phyloP scores from a whole-genome alignment of 179 eudicot species.

The Carnegiea gigantea region DNA sequence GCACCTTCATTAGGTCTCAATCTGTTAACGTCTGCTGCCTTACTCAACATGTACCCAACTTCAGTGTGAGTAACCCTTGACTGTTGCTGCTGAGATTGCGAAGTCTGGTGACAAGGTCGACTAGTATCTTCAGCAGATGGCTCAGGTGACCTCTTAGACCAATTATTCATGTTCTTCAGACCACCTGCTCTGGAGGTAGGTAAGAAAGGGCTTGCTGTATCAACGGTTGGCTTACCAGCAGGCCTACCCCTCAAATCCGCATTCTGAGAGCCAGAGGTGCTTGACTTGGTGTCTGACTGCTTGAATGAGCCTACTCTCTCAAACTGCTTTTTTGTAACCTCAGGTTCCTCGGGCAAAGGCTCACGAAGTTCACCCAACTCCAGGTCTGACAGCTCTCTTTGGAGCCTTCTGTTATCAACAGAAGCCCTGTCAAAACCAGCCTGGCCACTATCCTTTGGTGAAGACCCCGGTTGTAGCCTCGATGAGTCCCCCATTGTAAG shows the following conservation, averaged over 20 bases:
- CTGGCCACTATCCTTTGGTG: constrained; percentile 37
- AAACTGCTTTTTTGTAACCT: constrained; percentile 42
- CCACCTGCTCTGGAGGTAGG: constrained; percentile 33
- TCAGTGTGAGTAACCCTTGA: constrained; percentile 42
- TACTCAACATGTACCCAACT: constrained; percentile 32
- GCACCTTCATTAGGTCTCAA: constrained; percentile 44
- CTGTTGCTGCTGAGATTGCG: constrained; percentile 38
- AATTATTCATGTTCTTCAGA: constrained; percentile 37
- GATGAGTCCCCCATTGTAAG: constrained; percentile 37
- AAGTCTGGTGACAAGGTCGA: constrained; percentile 34
- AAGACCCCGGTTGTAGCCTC: constrained; percentile 28
- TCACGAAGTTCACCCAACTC: constrained; percentile 98
- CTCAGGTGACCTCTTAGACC: constrained; percentile 44
- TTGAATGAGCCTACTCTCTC: constrained; percentile 67
- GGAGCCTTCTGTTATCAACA: constrained; percentile 51
- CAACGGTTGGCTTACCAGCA: constrained; percentile 38
- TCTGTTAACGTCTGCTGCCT: constrained; percentile 43
- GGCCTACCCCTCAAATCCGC: constrained; percentile 47
- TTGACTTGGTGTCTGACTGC: constrained; percentile 44
- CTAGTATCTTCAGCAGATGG: constrained; percentile 43
- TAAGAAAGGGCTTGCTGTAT: constrained; percentile 42
- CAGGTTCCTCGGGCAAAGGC: constrained; percentile 53
- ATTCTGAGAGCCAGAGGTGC: constrained; percentile 50
- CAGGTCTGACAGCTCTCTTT: constrained; percentile 78
- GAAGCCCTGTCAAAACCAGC: constrained; percentile 39